phyloP scores from a whole-genome alignment of 2,329 filamentous ascomycete genomes.

The Coniochaeta sp. region DNA sequence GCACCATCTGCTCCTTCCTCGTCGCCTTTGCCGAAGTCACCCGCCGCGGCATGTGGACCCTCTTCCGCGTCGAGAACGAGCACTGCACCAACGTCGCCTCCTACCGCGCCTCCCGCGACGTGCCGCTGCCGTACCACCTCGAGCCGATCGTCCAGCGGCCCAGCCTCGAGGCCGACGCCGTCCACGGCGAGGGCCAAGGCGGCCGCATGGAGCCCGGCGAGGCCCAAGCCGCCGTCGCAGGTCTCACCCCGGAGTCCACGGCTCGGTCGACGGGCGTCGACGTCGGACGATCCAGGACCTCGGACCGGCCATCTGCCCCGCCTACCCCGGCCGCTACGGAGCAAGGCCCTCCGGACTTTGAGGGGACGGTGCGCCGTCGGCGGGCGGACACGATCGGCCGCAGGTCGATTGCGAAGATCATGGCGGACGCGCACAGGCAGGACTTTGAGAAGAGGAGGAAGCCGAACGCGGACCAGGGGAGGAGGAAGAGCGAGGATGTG shows the following conservation, averaged over 20 bases:
- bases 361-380: constrained; percentile 19
- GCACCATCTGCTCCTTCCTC: constrained; percentile 71
- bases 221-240: constrained; percentile 1
- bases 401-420: constrained; percentile 48
- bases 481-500: background rate
- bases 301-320: constrained; percentile 11
- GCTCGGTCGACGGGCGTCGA: constrained; percentile 13
- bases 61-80: constrained; percentile 95
- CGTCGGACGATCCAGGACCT: constrained; percentile 2
- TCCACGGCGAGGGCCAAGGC: constrained; percentile 5
- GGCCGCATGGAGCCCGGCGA: constrained; percentile 5
- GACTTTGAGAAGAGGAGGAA: constrained; percentile 79
- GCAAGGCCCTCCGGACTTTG: constrained; percentile 8
- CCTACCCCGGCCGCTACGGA: constrained; percentile 2
- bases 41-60: constrained; percentile 82
- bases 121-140: constrained; percentile 74
- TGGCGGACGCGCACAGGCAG: constrained; percentile 78
- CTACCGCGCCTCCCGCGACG: constrained; percentile 82
- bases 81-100: constrained; percentile 87
- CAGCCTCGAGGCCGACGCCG: constrained; percentile 24
- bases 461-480: constrained; percentile 11
- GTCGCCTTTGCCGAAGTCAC: constrained; percentile 71
- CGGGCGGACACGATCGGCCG: constrained; percentile 25
- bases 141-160: constrained; percentile 36
- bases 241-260: background rate